Evolutionary conservation across 2,329 filamentous ascomycete species (phyloP).

Genomic region (Fusarium solani-melongenae): DNA sequence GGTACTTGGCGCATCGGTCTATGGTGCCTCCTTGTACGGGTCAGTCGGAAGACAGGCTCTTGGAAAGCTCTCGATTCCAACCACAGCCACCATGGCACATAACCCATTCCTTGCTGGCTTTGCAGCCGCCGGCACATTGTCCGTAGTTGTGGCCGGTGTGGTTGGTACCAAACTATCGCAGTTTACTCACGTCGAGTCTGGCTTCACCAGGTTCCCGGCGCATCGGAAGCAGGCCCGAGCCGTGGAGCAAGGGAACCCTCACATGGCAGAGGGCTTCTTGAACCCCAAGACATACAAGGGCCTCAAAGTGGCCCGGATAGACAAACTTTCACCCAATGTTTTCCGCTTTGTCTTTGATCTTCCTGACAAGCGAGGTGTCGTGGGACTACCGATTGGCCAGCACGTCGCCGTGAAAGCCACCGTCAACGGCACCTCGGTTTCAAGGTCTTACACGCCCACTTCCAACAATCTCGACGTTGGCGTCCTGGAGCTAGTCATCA

Average conservation of each 20-base stretch:
- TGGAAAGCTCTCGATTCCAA: neutral
- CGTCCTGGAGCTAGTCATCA: constrained; percentile 61
- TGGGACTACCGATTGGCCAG: constrained; percentile 68
- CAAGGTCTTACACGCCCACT: constrained; percentile 65
- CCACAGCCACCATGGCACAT: neutral
- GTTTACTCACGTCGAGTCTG: neutral
- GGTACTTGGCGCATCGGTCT: neutral
- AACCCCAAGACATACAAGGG: constrained; percentile 59
- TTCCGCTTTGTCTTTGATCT: constrained; percentile 59
- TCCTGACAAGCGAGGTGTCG: constrained; percentile 56
- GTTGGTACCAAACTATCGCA: neutral
- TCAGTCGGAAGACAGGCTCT: neutral
- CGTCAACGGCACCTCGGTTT: constrained; percentile 57
- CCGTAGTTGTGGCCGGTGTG: neutral
- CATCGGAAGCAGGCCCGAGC: neutral
- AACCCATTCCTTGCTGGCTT: neutral
- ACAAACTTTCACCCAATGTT: constrained; percentile 54
- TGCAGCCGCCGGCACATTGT: neutral
- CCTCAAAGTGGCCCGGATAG: constrained; percentile 57
- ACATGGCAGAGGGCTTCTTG: constrained; percentile 56
- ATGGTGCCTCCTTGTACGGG: neutral
- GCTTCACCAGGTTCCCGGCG: neutral
- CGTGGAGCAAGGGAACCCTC: constrained; percentile 20
- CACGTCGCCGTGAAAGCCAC: constrained; percentile 64
- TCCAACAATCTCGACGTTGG: constrained; percentile 63